A percentile compares a stretch with the other conserved stretches of the same genome.
Evolutionary conservation across 345 rosid species (phyloP).

Genomic region (Salix udensis): DNA sequence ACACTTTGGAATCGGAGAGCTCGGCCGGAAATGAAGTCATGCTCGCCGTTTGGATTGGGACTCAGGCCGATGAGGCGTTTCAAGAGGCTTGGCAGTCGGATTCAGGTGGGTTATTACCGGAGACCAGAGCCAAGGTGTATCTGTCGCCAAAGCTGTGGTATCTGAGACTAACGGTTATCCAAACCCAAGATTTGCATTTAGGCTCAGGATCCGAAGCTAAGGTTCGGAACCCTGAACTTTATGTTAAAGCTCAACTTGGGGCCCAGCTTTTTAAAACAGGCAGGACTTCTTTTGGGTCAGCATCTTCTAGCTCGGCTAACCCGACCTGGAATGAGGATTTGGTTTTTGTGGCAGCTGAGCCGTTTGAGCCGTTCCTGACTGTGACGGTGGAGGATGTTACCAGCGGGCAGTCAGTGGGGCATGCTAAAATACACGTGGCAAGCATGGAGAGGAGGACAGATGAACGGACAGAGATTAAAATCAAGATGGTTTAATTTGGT

Average conservation of each 20-base stretch:
- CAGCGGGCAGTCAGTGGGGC: slow-evolving; percentile 53
- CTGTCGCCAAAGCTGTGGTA: slow-evolving; percentile 94
- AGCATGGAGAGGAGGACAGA: slow-evolving; percentile 66
- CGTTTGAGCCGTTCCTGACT: slow-evolving; percentile 81
- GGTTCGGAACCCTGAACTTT: slow-evolving; percentile 58
- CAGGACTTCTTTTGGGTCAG: slow-evolving; percentile 48
- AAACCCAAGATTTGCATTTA: slow-evolving; percentile 86
- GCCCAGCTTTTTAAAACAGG: slow-evolving; percentile 82
- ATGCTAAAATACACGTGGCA: slow-evolving; percentile 61
- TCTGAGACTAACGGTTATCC: slow-evolving; percentile 92
- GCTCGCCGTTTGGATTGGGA: slow-evolving; percentile 91
- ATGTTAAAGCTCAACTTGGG: slow-evolving; percentile 80
- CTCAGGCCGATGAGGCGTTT: slow-evolving; percentile 91
- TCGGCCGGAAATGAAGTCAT: slow-evolving; percentile 74
- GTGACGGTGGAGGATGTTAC: slow-evolving; percentile 63
- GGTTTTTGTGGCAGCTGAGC: slow-evolving; percentile 85
- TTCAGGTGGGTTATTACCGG: slow-evolving; percentile 84
- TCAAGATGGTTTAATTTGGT: slow-evolving; percentile 82
- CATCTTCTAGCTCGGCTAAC: slow-evolving; percentile 48
- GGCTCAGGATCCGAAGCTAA: slow-evolving; percentile 61
- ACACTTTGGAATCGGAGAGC: slow-evolving; percentile 66
- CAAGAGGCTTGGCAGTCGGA: slow-evolving; percentile 98
- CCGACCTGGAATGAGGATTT: slow-evolving; percentile 96
- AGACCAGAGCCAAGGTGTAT: slow-evolving; percentile 88
- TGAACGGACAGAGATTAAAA: slow-evolving; percentile 50